Conservation (phyloP, 2,329 filamentous ascomycete species). For the Aspergillus clavatus region DNA sequence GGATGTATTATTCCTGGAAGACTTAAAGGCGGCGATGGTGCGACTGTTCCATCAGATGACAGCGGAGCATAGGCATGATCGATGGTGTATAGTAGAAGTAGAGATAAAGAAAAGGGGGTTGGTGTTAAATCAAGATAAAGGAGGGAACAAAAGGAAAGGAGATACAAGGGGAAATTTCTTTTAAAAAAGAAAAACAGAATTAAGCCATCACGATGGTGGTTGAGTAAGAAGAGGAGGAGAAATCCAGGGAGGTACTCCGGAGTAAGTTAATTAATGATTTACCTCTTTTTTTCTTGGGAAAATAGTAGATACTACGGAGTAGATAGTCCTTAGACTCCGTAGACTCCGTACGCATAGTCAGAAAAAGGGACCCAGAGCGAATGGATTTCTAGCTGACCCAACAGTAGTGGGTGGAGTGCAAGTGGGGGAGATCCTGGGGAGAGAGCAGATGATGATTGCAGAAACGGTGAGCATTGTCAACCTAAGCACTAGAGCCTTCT, state of each 20-base stretch:
- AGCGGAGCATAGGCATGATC: slow-evolving; percentile 17
- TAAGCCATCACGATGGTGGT: background rate
- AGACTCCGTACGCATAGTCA: too few species aligned
- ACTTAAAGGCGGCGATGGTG: slow-evolving; percentile 10
- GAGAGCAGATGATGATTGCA: too few species aligned
- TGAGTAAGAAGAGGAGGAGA: too few species aligned
- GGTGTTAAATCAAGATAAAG: background rate
- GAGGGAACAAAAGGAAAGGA: background rate
- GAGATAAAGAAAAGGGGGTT: background rate
- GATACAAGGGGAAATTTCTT: background rate
- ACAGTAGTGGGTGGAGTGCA: background rate
- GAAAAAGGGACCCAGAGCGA: background rate
- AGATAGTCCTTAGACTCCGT: too few species aligned
- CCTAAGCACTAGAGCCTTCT: too few species aligned
- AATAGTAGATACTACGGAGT: too few species aligned
- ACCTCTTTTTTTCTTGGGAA: too few species aligned
- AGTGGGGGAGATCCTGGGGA: background rate
- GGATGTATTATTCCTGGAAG: background rate
- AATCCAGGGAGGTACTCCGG: too few species aligned
- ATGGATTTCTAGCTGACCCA: slow-evolving; percentile 1
- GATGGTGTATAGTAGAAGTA: background rate
- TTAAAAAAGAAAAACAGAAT: background rate
- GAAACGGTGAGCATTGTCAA: background rate
- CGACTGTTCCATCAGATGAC: slow-evolving; percentile 14
- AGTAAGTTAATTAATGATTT: too few species aligned